phyloP scores from a whole-genome alignment of 495 filamentous ascomycete genomes.

The Neurospora sp. region DNA sequence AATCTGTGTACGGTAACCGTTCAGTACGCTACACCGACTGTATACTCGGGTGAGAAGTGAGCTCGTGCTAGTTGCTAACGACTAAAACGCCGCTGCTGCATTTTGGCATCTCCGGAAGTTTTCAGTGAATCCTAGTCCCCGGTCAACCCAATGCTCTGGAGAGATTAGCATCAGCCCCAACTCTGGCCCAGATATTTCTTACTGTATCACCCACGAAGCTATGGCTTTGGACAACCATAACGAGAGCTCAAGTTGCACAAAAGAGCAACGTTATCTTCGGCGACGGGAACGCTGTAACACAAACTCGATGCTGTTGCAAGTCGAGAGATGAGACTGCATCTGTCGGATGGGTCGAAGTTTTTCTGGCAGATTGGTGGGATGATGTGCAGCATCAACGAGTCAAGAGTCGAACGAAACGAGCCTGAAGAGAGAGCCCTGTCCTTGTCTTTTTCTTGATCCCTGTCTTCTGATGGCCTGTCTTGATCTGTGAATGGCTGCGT shows the following conservation, averaged over 20 bases:
- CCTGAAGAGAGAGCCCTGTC: constrained; percentile 14
- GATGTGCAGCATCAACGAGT: constrained; percentile 28
- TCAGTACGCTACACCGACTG: not conserved
- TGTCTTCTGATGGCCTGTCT: constrained; percentile 20
- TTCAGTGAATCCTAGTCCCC: not conserved
- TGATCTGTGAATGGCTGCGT: constrained; percentile 7
- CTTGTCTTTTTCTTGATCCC: constrained; percentile 1
- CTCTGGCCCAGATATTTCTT: not conserved
- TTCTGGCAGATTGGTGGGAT: constrained; percentile 18
- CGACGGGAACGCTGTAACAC: not conserved
- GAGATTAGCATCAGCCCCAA: not conserved
- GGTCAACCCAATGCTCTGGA: not conserved
- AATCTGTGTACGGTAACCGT: not conserved
- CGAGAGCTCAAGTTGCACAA: not conserved
- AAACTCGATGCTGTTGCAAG: not conserved
- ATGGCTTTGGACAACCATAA: not conserved
- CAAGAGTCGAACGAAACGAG: constrained; percentile 20
- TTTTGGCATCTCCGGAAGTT: not conserved
- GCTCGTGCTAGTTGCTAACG: not conserved
- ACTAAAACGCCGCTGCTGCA: not conserved
- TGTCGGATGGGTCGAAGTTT: not conserved
- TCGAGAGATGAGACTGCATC: constrained; percentile 1
- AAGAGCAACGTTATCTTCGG: not conserved
- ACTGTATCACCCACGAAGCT: not conserved
- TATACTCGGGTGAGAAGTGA: not conserved